Evolutionary conservation across 2,329 filamentous ascomycete species (phyloP), one percentile per base, ranked within the genome.

Genomic region (Colletotrichum neosansevieriae): DNA sequence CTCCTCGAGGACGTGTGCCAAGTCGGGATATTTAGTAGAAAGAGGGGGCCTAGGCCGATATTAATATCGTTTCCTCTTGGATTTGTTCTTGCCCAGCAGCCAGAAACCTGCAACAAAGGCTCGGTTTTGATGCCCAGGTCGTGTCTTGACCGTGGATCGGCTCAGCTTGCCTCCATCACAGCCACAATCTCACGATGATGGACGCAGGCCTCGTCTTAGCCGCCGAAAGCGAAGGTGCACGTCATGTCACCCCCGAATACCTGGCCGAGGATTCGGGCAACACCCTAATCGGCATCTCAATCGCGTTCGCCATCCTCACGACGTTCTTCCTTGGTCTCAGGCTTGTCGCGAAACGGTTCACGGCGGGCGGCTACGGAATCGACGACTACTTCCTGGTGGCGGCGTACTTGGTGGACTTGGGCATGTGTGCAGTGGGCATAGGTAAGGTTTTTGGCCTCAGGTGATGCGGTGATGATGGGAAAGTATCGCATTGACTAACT

Each of bases 251-350:
- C 21, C 17, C 66, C 3, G 61, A 58, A 34, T 66, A 69, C 11
- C 56, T 69, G 40, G 66, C 62, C 5, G 66, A 69, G 42, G 61
- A 69, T 49, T 63, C 61, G 3, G 63, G 67, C 10, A 36, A 47
- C 61, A 57, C 60, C 5, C 72, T 73, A 5, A 64, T 74, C 40
- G 58, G 45, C 15, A 73, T 75, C 36, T 73, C 73, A 38, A 71
- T 73, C 57, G 58, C 42, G 47, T 69, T 69, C 19, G 61, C 66
- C 24, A 6, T 57, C 21, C 54, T 69, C 11, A 69, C 66, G 24
- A 69, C 62, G 6, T 24, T 69, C 21, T 69, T 69, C 2, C 61
- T 69, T 34, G 66, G 42, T 2, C 61, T 69, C 40, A 47, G 66
- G 17, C 49, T 69, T 2, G 66, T 29, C 7, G 61, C 66, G 12